Percentiles rank a stretch among this genome's conserved stretches.
Conservation (phyloP, 176 grass and related monocot species). For the Bothriochloa decipiens region DNA sequence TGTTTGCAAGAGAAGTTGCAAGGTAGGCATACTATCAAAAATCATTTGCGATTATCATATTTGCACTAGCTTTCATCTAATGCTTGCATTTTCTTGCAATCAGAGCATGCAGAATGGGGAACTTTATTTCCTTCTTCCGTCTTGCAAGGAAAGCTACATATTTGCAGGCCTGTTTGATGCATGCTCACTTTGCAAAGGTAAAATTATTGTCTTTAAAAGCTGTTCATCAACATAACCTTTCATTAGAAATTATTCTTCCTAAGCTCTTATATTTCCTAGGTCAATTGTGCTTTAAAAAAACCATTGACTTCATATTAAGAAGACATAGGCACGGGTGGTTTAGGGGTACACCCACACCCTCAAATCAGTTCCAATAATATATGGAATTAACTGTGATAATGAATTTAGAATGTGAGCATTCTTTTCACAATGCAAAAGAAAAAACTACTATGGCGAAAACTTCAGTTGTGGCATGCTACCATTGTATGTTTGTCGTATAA, state of each 20-base stretch:
- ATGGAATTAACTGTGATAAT: constrained; percentile 3
- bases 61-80: constrained; percentile 24
- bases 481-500: constrained; percentile 20
- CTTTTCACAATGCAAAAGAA: constrained; percentile 34
- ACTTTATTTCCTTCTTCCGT: constrained; percentile 91
- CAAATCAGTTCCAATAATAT: constrained; percentile 6
- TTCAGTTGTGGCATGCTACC: background rate
- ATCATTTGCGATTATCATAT: background rate
- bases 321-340: background rate
- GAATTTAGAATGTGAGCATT: background rate
- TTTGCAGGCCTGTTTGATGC: constrained; percentile 96
- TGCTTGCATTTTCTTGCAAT: constrained; percentile 39
- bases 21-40: constrained; percentile 53
- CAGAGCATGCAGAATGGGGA: constrained; percentile 82
- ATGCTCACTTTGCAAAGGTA: constrained; percentile 98
- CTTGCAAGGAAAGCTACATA: constrained; percentile 91
- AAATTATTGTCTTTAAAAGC: background rate
- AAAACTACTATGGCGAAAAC: constrained; percentile 1
- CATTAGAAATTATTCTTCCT: constrained; percentile 23
- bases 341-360: background rate
- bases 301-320: background rate
- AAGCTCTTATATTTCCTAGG: constrained; percentile 3
- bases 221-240: constrained; percentile 28
- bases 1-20: constrained; percentile 89
- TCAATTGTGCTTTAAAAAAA: constrained; percentile 30